phyloP scores from a whole-genome alignment of 2,329 filamentous ascomycete genomes.

The Paraphoma sp. region DNA sequence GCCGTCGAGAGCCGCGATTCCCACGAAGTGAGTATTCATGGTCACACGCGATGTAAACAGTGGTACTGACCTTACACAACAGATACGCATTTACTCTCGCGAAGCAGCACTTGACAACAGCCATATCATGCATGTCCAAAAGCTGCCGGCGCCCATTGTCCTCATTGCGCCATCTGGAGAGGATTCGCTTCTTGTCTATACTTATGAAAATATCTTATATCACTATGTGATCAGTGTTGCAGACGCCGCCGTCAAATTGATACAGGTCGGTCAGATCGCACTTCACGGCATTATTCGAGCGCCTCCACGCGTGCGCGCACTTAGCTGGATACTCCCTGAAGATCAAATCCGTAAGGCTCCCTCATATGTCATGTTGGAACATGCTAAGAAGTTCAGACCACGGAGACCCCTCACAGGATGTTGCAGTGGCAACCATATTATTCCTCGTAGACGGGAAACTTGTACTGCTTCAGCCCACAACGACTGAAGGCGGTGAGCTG shows the following conservation, averaged over 20 bases:
- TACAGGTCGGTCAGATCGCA: constrained; percentile 97
- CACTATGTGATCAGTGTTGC: constrained; percentile 87
- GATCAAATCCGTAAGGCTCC: constrained; percentile 72
- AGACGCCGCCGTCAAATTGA: constrained; percentile 73
- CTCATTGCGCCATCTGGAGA: constrained; percentile 88
- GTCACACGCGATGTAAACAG: too few species aligned
- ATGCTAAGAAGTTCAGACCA: constrained; percentile 59
- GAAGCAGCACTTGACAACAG: constrained; percentile 78
- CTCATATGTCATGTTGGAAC: neutral
- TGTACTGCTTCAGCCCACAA: constrained; percentile 85
- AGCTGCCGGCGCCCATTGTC: constrained; percentile 84
- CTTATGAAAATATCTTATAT: constrained; percentile 93
- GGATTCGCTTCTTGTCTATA: constrained; percentile 95
- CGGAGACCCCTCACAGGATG: constrained; percentile 94
- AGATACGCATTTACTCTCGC: constrained; percentile 89
- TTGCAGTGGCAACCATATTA: constrained; percentile 88
- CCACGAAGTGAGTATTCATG: constrained; percentile 65
- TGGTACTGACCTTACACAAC: constrained; percentile 5
- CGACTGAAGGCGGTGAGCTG: constrained; percentile 80
- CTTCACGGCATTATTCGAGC: constrained; percentile 96
- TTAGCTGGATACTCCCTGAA: constrained; percentile 96
- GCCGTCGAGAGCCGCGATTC: constrained; percentile 85
- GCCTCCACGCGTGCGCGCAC: constrained; percentile 86
- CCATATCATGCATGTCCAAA: constrained; percentile 76
- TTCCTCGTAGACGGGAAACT: constrained; percentile 98